Base-by-base conservation (phyloP, 1,284 basidiomycete genomes). In the Chiua sp. region DNA sequence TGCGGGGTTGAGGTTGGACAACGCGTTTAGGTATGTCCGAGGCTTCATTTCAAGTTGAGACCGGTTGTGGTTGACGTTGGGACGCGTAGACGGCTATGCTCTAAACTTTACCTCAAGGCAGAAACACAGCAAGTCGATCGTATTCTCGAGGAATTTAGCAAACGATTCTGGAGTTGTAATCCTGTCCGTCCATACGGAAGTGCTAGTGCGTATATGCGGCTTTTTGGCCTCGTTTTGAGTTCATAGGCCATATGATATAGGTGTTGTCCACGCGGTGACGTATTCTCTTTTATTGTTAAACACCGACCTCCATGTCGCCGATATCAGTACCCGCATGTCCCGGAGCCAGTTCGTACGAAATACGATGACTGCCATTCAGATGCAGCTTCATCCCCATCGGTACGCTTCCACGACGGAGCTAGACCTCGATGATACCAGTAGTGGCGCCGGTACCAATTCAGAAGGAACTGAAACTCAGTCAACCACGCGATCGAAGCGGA, bases 91-190 rank as follows among this genome's bases (percentile, higher is more conserved):
- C 87, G 88, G 35, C 79, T 99, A 7, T 98, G 96, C 73, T 87
- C 87, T 26, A 98, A 97, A 74, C 83, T 99, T 5, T 98, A 87
- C 74, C 84, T 99, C 60, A 96, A 95, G 72, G 97, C 91, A 3
- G 97, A 99, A 78, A 98, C 97, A 0, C 98, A 99, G 73, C 96
- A 98, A 77, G 91, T 99, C 44, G 98, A 99, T 75, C 89, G 97
- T 47, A 98, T 99, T 66, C 82, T 99, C 22, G 93, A 93, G 65
- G 91, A 91, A 62, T 98, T 99, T 70, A 93, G 92, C 63, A 81
- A 87, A 50, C 85, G 94, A 11, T 99, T 93, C 76, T 96, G 89
- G 85, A 90, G 95, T 54, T 96, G 94, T 73, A 98, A 99, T 73
- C 90, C 92, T 1, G 80, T 79, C 4, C 85, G 87, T 28, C 71